Evolutionary conservation across 148 eudicot genomes (phyloP), one percentile per base, ranked within the genome.

Genomic region (Polygonum maritimum): DNA sequence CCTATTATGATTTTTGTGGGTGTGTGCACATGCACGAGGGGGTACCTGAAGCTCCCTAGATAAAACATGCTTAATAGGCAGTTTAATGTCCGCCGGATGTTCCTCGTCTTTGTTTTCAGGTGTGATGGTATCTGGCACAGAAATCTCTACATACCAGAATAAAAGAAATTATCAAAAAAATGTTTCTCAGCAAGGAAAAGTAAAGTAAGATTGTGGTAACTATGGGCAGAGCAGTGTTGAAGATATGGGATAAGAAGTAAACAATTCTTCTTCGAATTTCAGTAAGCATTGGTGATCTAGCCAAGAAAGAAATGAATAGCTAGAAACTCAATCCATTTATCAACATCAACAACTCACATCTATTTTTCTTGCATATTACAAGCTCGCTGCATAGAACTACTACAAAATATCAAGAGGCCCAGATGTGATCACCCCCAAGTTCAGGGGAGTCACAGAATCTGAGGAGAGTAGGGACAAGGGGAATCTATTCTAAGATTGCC

Each of bases 11-110:
- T 73, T 39, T 44, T 38, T 31, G 31, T 2, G 18, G 10, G 35
- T 70, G 52, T 8, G 26, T 26, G 31, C 31, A 26, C 31, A 26
- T 26, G 31, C 31, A 26, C 1, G 31, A 26, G 31, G 31, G 31
- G 31, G 31, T 26, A 90, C 95, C 92, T 88, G 92, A 83, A 88
- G 95, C 82, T 90, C 95, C 82, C 89, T 85, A 26, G 95, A 90
- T 26, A 90, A 62, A 55, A 88, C 90, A 80, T 90, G 95, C 77
- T 86, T 86, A 67, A 90, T 82, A 36, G 95, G 95, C 67, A 90
- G 69, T 83, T 81, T 88, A 63, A 90, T 83, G 77, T 90, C 95
- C 78, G 88, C 84, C 63, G 90, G 90, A 73, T 83, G 85, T 71
- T 78, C 85, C 49, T 84, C 81, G 75, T 84, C 90, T 79, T 85